Percentiles rank a stretch among this genome's conserved stretches.
Conservation (phyloP, 75 land plant genomes). For the Sequoiadendron giganteum region DNA sequence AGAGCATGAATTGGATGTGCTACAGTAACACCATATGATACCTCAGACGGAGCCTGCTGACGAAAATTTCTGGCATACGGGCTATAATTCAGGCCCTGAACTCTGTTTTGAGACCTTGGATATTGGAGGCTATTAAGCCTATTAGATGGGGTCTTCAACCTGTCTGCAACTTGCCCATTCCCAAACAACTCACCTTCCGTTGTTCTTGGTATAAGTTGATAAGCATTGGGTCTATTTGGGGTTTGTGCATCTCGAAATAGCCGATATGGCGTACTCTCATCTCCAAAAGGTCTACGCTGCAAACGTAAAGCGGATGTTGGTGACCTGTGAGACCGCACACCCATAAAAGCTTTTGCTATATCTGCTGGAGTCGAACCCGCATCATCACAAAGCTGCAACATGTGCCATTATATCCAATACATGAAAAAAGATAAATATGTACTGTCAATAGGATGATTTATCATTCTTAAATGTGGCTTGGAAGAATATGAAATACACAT, state of each 20-base stretch:
- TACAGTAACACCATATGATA: neutral
- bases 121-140: neutral
- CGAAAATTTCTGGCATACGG: conserved; percentile 1
- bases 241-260: neutral
- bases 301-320: neutral
- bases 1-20: neutral
- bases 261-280: neutral
- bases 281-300: conserved; percentile 3
- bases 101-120: neutral
- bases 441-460: neutral
- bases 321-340: conserved; percentile 6
- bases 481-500: neutral
- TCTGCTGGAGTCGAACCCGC: conserved; percentile 12
- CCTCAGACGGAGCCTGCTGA: neutral
- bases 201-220: conserved; percentile 9
- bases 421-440: neutral
- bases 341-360: conserved; percentile 15
- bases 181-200: neutral
- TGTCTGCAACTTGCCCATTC: conserved; percentile 10
- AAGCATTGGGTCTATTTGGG: neutral
- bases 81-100: neutral
- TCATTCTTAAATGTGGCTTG: neutral
- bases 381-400: conserved; percentile 9
- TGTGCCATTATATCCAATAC: neutral
- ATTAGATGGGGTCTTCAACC: neutral